Base-by-base conservation (phyloP, 2,329 filamentous ascomycete genomes). In the Colletotrichum filicis region DNA sequence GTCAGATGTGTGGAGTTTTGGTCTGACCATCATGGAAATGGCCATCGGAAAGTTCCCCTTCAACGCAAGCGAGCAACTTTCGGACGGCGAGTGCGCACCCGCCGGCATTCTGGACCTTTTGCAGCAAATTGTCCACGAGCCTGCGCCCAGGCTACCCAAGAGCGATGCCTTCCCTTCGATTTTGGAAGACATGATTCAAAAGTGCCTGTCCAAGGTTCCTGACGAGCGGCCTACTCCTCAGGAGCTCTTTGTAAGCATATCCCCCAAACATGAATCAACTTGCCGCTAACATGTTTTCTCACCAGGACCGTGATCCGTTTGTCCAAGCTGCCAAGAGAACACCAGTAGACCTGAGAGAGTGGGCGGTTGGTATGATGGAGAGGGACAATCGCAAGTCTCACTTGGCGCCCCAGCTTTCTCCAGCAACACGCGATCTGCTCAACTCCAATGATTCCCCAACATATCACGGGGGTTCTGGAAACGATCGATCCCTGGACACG, bases 1-100 rank as follows among this genome's bases (percentile, higher is more conserved):
- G 83, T 98, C 95, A 14, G 97, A 99, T 82, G 97, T 99, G 4
- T 99, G 97, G 97, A 98, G 95, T 89, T 97, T 98, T 75, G 97
- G 97, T 37, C 87, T 99, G 76, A 93, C 93, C 0, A 92, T 99
- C 75, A 98, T 99, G 95, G 97, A 99, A 83, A 86, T 99, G 77
- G 97, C 97, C 42, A 98, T 99, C 80, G 97, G 97, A 76, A 95
- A 97, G 79, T 99, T 99, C 79, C 97, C 97, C 1, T 99, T 99
- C 81, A 93, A 93, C 76, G 88, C 92, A 14, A 94, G 91, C 78
- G 91, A 92, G 78, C 89, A 92, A 76, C 83, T 92, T 28, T 90
- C 89, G 2, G 94, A 97, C 73, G 91, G 89, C 70, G 93, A 96
- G 76, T 92, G 92, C 64, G 95, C 93, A 2, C 97, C 97, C 1